Evolutionary conservation across 2,329 filamentous ascomycete genomes (phyloP), one percentile per base, ranked within the genome.

Genomic region (Samsoniella hepiali): DNA sequence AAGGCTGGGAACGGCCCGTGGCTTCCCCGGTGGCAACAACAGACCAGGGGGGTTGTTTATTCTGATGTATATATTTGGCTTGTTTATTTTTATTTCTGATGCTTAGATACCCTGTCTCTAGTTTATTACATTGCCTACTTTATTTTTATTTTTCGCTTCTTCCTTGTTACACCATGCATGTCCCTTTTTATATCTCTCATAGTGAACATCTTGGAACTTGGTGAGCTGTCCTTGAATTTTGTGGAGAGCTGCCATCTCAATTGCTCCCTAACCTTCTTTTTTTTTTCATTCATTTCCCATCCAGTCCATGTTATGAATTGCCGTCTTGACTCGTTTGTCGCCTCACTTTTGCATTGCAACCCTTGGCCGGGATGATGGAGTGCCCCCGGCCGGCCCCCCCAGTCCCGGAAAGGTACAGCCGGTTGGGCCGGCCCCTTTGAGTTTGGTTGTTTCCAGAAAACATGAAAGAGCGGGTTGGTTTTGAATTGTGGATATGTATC

Each of bases 41-140:
- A 36, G n/a, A 22, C 50, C 50, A 53, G 50, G 49, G 50, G n/a
- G 22, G 22, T 22, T 55, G 51, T 40, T 57, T 57, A 31, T 45
- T 29, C 34, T 27, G 38, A 13, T 27, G 38, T 44, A 11, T n/a
- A 32, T 44, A 34, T 36, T 53, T 32, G 9, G 34, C 34, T 22
- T 51, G 8, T 34, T 51, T 51, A 10, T 22, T 51, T 51, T n/a
- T 34, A 32, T 22, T 34, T 53, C 9, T 53, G 29, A 5, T 53
- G 31, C 50, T 27, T 36, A 36, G 50, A 53, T 53, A 53, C 50
- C 50, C 50, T 53, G 50, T 29, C 10, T 36, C 50, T 36, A 47
- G 22, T 22, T 2, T 11, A 7, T 4, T 11, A 29, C 45, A 27
- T 47, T 29, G 2, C 44, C 1, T 27, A 5, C 5, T 36, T 36